Evolutionary conservation across 306 rosid species (phyloP), one percentile per base, ranked within the genome.

Genomic region (Lagenaria siceraria): DNA sequence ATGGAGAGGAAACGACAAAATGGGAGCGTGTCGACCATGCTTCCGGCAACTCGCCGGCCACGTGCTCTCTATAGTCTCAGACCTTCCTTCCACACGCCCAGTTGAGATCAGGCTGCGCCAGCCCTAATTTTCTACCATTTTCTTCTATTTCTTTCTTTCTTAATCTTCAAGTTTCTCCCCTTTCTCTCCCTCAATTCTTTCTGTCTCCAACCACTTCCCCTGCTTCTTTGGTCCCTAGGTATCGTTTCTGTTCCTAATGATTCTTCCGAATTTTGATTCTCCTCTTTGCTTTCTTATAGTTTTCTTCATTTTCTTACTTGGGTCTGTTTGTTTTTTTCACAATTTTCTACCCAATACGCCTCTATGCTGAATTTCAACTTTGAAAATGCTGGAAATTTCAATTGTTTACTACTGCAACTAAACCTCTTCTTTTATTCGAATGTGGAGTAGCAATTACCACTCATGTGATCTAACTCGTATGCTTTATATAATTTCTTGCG

Each of bases 1-100:
- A 19, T 24, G 1, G 61, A 73, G 46, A 73, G 77, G 75, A 69
- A 69, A 43, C 36, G 75, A 69, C 75, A 43, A 69, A 69, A 15
- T 43, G 35, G 53, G 62, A 51, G 77, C 48, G 77, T 73, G 77
- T 18, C 27, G 8, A 31, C 46, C 77, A 73, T 52, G 46, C 77
- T 27, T 19, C 48, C 62, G 43, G 58, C 18, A 33, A 18, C 29
- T 73, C 77, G 29, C 62, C 46, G 60, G 77, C 77, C 77, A 73
- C 77, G 77, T 73, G 77, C 77, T 31, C 29, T 49, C 25, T 10
- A 72, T 15, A 2, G 3, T 29, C 38, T 18, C 4, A 18, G 19
- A 25, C 40, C 36, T 52, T 18, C 61, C 77, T 31, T 21, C 77
- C 77, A 73, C 77, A 52, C 48, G 77, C 77, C 62, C 61, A 10